phyloP scores from a whole-genome alignment of 257 asterid genomes.

The Capsicum pubescens region DNA sequence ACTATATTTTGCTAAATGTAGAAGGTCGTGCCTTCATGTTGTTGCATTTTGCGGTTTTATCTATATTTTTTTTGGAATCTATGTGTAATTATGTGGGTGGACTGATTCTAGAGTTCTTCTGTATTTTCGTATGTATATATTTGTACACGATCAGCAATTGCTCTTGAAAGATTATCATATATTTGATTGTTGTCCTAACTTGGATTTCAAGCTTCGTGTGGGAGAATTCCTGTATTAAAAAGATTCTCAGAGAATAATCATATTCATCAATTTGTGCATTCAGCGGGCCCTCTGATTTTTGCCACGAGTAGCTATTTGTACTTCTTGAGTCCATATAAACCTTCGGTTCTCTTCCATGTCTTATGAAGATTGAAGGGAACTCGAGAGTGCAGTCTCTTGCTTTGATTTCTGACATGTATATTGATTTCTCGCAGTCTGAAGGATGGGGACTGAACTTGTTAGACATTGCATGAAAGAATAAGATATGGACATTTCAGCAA shows the following conservation, averaged over 20 bases:
- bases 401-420: slow-evolving; percentile 27
- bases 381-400: slow-evolving; percentile 10
- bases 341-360: slow-evolving; percentile 1
- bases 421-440: slow-evolving; percentile 39
- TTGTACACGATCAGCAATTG: background rate
- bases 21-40: background rate
- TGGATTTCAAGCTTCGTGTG: background rate
- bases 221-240: background rate
- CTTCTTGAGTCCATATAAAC: slow-evolving; percentile 21
- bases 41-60: background rate
- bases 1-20: background rate
- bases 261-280: slow-evolving; percentile 18
- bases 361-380: background rate
- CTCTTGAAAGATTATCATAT: background rate
- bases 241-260: background rate
- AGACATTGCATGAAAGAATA: slow-evolving; percentile 74
- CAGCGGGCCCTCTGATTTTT: background rate
- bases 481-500: slow-evolving; percentile 68
- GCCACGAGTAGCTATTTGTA: background rate
- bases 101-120: background rate
- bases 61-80: background rate
- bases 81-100: background rate
- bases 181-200: background rate
- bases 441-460: slow-evolving; percentile 80
- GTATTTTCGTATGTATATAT: background rate